Conservation (phyloP, 352 stramenopile genomes). For the Globisporangium irregulare region DNA sequence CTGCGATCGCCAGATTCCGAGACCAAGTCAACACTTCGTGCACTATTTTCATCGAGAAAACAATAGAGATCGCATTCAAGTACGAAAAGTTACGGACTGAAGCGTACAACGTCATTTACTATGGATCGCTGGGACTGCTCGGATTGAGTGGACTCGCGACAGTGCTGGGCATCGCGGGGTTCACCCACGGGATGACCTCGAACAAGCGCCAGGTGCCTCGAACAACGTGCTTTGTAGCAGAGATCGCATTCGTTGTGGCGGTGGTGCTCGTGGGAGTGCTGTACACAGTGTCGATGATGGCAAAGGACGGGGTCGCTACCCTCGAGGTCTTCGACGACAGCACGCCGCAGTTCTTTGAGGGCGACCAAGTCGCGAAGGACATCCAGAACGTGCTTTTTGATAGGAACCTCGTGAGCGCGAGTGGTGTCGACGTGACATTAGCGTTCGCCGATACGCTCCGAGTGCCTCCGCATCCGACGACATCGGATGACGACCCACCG, state of each 20-base stretch:
- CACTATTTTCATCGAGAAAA: constrained; percentile 14
- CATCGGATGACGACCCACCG: constrained; percentile 29
- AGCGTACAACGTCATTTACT: constrained; percentile 26
- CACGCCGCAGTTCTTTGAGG: constrained; percentile 29
- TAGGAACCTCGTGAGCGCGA: constrained; percentile 37
- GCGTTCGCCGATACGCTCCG: constrained; percentile 63
- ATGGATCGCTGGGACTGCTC: constrained; percentile 30
- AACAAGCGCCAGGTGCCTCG: constrained; percentile 38
- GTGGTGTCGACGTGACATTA: constrained; percentile 29
- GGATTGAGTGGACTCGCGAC: constrained; percentile 29
- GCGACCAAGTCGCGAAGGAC: constrained; percentile 18
- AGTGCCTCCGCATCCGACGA: constrained; percentile 55
- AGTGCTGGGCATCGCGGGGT: constrained; percentile 25
- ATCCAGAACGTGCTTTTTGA: constrained; percentile 40
- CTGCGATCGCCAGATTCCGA: constrained; percentile 30
- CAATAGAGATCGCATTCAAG: constrained; percentile 14
- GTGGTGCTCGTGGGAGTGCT: constrained; percentile 46
- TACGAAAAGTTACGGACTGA: constrained; percentile 32
- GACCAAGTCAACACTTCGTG: constrained; percentile 31
- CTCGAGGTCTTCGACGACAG: constrained; percentile 40
- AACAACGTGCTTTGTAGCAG: constrained; percentile 39
- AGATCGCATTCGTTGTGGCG: constrained; percentile 40
- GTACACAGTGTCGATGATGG: constrained; percentile 45
- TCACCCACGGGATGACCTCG: constrained; percentile 32
- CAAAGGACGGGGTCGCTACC: constrained; percentile 42